Base-by-base conservation (phyloP, 179 eudicot genomes). In the Nepenthes alata region DNA sequence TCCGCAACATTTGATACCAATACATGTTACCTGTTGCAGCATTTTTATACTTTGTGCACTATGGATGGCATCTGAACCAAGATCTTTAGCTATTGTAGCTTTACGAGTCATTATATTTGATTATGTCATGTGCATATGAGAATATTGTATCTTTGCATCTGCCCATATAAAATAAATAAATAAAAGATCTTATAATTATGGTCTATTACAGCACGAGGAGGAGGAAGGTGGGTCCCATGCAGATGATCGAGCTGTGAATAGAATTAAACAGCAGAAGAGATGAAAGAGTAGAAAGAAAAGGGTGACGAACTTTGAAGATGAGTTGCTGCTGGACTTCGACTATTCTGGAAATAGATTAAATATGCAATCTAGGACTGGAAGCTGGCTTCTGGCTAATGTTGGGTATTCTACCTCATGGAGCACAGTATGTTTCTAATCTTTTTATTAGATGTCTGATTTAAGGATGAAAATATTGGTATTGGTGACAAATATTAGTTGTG, bases 311-410 rank as follows among this genome's bases (percentile, higher is more conserved):
- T 45, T 25, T 45, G 84, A 72, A 48, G 79, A 85, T 61, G 91
- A 75, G 57, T 67, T 81, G 68, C 25, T 16, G 25, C 65, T 80
- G 58, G 88, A 81, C 55, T 48, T 77, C 62, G 83, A 85, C 63
- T 54, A 65, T 62, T 62, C 66, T 35, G 70, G 64, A 53, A 65
- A 78, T 70, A 72, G 66, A 74, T 65, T 71, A 14, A 63, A 62
- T 52, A 59, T 74, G 55, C 80, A 71, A 63, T 63, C 81, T 53
- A 64, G 55, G 63, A 61, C 78, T 13, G 74, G 70, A 44, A 76
- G 70, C 61, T 93, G 96, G 96, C 70, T 80, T 70, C 96, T 93
- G 13, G 86, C 95, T 7, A 85, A 81, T 59, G 95, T 89, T 73
- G 80, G 74, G 54, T 89, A 77, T 74, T 75, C 88, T 68, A 70